Percentiles rank a stretch among this genome's conserved stretches.
Evolutionary conservation across 306 rosid species (phyloP).

Genomic region (Luffa acutangula): DNA sequence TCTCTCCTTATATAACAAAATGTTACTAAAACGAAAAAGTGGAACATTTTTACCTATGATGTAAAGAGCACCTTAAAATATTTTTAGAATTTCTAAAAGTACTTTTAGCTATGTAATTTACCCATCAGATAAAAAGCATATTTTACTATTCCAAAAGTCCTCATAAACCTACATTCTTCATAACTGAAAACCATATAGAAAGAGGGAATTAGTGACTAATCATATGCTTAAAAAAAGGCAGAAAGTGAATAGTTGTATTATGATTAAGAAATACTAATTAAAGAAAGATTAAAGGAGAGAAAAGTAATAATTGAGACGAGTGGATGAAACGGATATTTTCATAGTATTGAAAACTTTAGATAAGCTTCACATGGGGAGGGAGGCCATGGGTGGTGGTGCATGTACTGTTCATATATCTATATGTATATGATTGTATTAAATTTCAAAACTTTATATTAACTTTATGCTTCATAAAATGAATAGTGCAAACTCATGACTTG

Average conservation of each 20-base stretch:
- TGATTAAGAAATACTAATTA: not conserved
- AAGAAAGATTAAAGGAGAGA: not conserved
- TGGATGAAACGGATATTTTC: not conserved
- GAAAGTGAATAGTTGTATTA: not conserved
- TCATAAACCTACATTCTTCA: no score
- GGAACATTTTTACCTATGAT: no score
- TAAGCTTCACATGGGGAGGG: conserved; percentile 4
- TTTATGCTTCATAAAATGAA: not conserved
- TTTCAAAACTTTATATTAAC: not conserved
- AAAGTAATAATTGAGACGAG: conserved; percentile 1
- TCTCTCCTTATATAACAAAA: no score
- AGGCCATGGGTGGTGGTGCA: conserved; percentile 3
- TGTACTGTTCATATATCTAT: not conserved
- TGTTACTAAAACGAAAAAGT: no score
- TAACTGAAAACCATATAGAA: not conserved
- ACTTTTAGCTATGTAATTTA: not conserved
- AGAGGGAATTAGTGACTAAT: not conserved
- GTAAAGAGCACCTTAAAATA: not conserved
- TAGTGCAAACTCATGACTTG: not conserved
- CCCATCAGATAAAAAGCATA: not conserved
- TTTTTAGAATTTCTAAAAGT: not conserved
- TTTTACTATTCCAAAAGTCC: no score
- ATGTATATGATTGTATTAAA: not conserved
- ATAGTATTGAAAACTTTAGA: not conserved
- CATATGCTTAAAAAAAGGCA: not conserved